Base-by-base conservation (phyloP, 257 asterid genomes). In the Solanum lycopersicoides region DNA sequence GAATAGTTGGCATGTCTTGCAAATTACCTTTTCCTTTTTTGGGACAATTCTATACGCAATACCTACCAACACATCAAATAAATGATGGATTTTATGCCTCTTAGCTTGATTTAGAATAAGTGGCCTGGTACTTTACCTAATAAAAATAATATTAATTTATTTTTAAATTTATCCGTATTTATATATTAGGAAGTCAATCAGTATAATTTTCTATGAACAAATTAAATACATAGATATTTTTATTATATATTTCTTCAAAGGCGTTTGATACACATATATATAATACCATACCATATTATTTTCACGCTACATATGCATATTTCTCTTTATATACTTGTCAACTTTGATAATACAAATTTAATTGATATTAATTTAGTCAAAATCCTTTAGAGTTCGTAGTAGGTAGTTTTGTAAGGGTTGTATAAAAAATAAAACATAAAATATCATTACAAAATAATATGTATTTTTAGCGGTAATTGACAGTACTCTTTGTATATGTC, bases 1-100 rank as follows among this genome's bases (percentile, higher is more conserved):
- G 84, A 79, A 79, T 79, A 8, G 84, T 56, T 79, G 82, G 83
- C 83, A 86, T 86, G 87, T 30, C 87, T 86, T 86, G 83, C 87
- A 86, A 86, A 69, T 86, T 86, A 86, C 87, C 87, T 56, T 79
- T 45, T 79, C 16, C 63, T 15, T 12, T 28, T 45, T 79, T 45
- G 66, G 66, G 84, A 79, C 11, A 79, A 79, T 25, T 1, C 37
- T 59, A 21, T 74, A 44, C n/a, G 60, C 83, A 3, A 28, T 79
- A 79, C 65, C 84, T 44, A 79, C 84, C 84, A 25, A 79, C 34
- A 79, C 84, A 13, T 45, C 42, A 79, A 79, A 79, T 28, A 65
- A 63, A 45, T 45, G 66, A 79, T 45, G 84, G 66, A 45, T 25
- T 77, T 6, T 50, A 50, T 68, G 16, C 3, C 10, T 68, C 37